Evolutionary conservation across 805 yeast genomes (phyloP).

Genomic region (Metschnikowia lochheadii): DNA sequence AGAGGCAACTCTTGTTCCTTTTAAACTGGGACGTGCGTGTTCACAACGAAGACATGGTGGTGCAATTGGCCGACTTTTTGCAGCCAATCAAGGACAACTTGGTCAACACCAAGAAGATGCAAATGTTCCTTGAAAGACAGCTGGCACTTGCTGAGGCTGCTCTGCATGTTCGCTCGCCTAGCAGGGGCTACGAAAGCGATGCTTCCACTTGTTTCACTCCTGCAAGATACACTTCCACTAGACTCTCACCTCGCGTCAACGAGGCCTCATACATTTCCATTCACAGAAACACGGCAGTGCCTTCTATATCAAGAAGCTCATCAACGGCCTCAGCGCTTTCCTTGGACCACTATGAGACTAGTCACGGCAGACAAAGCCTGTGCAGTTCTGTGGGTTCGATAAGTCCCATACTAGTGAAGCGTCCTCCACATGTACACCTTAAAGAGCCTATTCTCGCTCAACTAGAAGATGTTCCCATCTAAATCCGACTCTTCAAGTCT

Average conservation of each 20-base stretch:
- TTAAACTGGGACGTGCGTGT: conserved; percentile 67
- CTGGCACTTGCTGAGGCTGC: conserved; percentile 15
- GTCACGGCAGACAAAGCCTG: conserved; percentile 23
- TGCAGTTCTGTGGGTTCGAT: conserved; percentile 17
- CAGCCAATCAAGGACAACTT: conserved; percentile 47
- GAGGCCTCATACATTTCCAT: background rate
- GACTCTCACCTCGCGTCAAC: conserved; percentile 4
- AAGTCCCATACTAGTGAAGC: conserved; percentile 10
- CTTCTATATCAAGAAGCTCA: conserved; percentile 15
- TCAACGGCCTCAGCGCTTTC: conserved; percentile 16
- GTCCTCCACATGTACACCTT: background rate
- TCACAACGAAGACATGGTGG: conserved; percentile 40
- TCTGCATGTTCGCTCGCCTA: background rate
- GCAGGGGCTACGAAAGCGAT: background rate
- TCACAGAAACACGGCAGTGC: conserved; percentile 1
- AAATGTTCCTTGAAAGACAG: conserved; percentile 26
- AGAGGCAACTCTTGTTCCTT: conserved; percentile 64
- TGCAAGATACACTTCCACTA: background rate
- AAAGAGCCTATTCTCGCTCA: background rate
- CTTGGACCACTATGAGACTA: conserved; percentile 11
- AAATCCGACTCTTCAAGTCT: background rate
- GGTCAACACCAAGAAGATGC: conserved; percentile 32
- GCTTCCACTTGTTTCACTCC: background rate
- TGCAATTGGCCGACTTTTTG: conserved; percentile 42
- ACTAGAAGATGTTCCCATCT: background rate